Evolutionary conservation across 2,329 filamentous ascomycete species (phyloP).

Genomic region (Trichophyton verrucosum): DNA sequence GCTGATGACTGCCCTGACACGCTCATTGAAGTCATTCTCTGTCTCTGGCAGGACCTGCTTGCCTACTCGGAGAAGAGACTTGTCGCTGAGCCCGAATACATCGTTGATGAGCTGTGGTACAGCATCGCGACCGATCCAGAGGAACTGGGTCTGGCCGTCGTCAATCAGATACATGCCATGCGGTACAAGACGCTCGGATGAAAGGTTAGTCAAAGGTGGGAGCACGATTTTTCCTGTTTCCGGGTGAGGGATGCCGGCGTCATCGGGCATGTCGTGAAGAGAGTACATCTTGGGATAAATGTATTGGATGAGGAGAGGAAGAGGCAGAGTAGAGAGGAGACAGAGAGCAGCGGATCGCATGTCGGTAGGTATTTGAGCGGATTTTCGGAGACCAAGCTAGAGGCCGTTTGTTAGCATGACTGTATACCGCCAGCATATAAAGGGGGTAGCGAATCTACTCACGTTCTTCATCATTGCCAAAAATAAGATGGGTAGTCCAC

Average conservation of each 20-base stretch:
- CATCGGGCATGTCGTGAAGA: slow-evolving; percentile 91
- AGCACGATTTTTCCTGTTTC: slow-evolving; percentile 81
- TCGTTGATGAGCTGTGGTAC: slow-evolving; percentile 79
- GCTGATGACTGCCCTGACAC: slow-evolving; percentile 74
- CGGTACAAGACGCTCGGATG: slow-evolving; percentile 72
- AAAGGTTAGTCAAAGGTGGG: slow-evolving; percentile 72
- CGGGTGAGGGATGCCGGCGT: slow-evolving; percentile 71
- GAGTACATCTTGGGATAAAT: slow-evolving; percentile 80
- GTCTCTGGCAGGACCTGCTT: slow-evolving; percentile 78
- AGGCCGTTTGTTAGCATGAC: slow-evolving; percentile 7
- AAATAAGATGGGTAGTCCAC: slow-evolving; percentile 80
- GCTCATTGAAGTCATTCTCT: slow-evolving; percentile 93
- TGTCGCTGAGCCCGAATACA: slow-evolving; percentile 79
- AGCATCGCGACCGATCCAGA: slow-evolving; percentile 89
- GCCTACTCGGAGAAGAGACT: slow-evolving; percentile 74
- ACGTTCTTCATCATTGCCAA: slow-evolving; percentile 93
- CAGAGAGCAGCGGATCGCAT: slow-evolving; percentile 86
- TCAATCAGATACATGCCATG: slow-evolving; percentile 95
- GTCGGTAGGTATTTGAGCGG: slow-evolving; percentile 85
- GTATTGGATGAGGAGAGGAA: slow-evolving; percentile 84
- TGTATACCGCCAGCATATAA: background rate
- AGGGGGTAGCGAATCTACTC: slow-evolving; percentile 22
- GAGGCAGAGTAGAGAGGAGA: slow-evolving; percentile 81
- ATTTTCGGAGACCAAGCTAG: slow-evolving; percentile 69
- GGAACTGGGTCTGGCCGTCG: slow-evolving; percentile 92